phyloP scores from a whole-genome alignment of 306 rosid species.

The Medicago arabica region DNA sequence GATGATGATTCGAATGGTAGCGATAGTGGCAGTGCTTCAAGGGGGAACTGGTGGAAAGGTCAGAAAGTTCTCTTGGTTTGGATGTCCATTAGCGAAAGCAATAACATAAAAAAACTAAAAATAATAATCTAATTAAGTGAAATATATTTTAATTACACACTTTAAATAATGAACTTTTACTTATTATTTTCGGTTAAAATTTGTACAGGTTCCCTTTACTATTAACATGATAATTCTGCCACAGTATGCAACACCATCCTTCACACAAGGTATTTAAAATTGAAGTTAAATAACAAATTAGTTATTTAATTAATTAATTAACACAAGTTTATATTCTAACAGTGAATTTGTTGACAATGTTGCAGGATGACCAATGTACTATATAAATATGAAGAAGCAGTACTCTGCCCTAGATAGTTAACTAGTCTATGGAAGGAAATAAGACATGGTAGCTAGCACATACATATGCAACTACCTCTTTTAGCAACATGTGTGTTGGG shows the following conservation, averaged over 20 bases:
- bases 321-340: background rate
- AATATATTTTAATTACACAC: too few species aligned
- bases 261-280: constrained; percentile 47
- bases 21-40: constrained; percentile 65
- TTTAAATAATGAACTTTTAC: background rate
- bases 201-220: constrained; percentile 85
- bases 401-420: constrained; percentile 23
- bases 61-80: constrained; percentile 24
- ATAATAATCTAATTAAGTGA: background rate
- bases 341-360: constrained; percentile 5
- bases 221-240: constrained; percentile 45
- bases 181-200: background rate
- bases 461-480: constrained; percentile 17
- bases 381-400: background rate
- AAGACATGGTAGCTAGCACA: constrained; percentile 37
- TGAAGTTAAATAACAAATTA: background rate
- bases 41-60: constrained; percentile 99
- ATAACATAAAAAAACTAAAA: background rate
- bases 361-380: constrained; percentile 40
- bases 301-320: too few species aligned
- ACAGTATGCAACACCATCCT: constrained; percentile 22
- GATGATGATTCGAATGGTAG: constrained; percentile 65
- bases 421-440: constrained; percentile 37
- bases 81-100: background rate
- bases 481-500: constrained; percentile 41